Conservation (phyloP, 2,329 filamentous ascomycete genomes). For the Colletotrichum liaoningense region DNA sequence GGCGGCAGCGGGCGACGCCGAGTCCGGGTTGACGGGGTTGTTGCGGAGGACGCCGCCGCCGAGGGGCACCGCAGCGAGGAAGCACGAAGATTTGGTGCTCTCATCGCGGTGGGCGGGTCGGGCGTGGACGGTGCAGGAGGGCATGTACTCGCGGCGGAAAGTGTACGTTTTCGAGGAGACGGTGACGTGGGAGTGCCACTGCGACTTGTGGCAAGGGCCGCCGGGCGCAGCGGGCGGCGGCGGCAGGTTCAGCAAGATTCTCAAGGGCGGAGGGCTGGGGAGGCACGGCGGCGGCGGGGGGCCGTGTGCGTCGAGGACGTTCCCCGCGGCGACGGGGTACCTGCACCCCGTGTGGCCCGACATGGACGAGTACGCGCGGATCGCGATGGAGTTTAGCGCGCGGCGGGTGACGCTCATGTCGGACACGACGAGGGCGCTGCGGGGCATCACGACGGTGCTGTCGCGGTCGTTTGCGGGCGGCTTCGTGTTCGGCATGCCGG, state of each 20-base stretch:
- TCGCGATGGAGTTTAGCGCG: slow-evolving; percentile 56
- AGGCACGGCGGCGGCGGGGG: not conserved
- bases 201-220: slow-evolving; percentile 52
- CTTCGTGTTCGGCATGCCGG: slow-evolving; percentile 58
- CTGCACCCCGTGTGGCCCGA: slow-evolving; percentile 57
- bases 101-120: slow-evolving; percentile 52
- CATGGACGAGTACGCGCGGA: slow-evolving; percentile 56
- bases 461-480: slow-evolving; percentile 54
- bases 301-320: slow-evolving; percentile 46
- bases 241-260: slow-evolving; percentile 39
- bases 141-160: slow-evolving; percentile 54
- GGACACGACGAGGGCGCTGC: slow-evolving; percentile 55
- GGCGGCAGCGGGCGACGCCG: slow-evolving; percentile 53
- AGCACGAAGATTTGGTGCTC: slow-evolving; percentile 52
- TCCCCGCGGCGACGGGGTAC: slow-evolving; percentile 48
- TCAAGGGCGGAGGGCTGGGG: slow-evolving; percentile 29
- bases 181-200: slow-evolving; percentile 59
- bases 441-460: slow-evolving; percentile 55
- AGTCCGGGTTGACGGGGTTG: slow-evolving; percentile 47
- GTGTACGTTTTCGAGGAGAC: slow-evolving; percentile 57
- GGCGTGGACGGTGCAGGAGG: slow-evolving; percentile 58
- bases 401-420: slow-evolving; percentile 52
- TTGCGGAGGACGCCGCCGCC: slow-evolving; percentile 32
- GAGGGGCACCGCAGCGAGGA: slow-evolving; percentile 43
- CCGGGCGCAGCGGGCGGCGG: slow-evolving; percentile 14